phyloP scores from a whole-genome alignment of 1,284 basidiomycete genomes.

The Cutaneotrichosporon mucoides region DNA sequence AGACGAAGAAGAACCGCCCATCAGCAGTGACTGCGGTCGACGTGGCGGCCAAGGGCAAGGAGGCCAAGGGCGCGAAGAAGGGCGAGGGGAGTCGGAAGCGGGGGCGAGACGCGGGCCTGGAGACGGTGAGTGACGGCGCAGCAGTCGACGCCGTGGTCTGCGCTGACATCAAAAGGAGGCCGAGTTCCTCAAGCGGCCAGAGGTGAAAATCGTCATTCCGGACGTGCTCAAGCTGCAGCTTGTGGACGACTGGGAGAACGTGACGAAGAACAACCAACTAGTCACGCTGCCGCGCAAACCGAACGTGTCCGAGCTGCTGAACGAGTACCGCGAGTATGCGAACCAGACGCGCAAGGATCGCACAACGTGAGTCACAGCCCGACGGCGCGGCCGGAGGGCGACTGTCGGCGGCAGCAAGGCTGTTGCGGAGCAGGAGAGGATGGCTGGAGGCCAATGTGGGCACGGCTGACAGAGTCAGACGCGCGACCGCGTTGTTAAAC shows the following conservation, averaged over 20 bases:
- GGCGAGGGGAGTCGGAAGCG: constrained; percentile 52
- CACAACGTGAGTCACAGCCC: constrained; percentile 43
- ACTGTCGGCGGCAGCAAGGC: too few relatives aligned
- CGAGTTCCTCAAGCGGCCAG: constrained; percentile 65
- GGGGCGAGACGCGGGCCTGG: constrained; percentile 44
- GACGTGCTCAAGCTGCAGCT: constrained; percentile 82
- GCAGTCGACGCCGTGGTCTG: neutral
- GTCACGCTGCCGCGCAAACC: constrained; percentile 80
- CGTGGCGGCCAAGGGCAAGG: constrained; percentile 27
- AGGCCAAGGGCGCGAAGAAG: constrained; percentile 45
- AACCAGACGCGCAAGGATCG: constrained; percentile 52
- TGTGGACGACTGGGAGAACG: constrained; percentile 96
- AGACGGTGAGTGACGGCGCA: constrained; percentile 34
- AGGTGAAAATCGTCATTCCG: constrained; percentile 86
- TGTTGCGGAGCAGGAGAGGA: neutral
- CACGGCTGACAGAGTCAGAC: constrained; percentile 48
- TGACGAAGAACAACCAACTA: constrained; percentile 93
- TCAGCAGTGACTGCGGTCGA: constrained; percentile 17
- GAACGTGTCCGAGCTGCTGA: constrained; percentile 70
- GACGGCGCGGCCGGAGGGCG: too few relatives aligned
- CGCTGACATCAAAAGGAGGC: constrained; percentile 45
- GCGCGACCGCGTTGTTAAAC: constrained; percentile 57
- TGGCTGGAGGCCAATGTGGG: too few relatives aligned
- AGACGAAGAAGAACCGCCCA: constrained; percentile 45
- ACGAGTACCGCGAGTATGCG: constrained; percentile 70